Conservation (phyloP, 148 eudicot genomes). For the Cornus suecica region DNA sequence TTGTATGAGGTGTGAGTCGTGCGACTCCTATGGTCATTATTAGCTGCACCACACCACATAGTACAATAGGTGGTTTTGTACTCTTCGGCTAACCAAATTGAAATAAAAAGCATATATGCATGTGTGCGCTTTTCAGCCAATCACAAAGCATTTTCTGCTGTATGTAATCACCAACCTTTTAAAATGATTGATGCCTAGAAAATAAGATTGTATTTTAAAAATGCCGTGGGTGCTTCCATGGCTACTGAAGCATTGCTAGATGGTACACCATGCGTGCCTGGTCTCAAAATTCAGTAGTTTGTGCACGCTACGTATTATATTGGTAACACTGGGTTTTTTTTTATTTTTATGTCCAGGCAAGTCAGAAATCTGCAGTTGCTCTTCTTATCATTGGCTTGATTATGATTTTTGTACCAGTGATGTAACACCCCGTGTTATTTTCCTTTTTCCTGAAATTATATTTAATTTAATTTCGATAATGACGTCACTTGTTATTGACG, state of each 20-base stretch:
- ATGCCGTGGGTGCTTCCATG: no score
- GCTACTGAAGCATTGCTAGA: no score
- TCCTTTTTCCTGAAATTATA: no score
- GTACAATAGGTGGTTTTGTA: background rate
- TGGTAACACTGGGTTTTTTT: background rate
- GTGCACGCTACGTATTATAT: background rate
- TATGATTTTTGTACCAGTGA: conserved; percentile 52
- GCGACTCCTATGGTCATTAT: no score
- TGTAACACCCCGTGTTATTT: no score
- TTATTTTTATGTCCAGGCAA: conserved; percentile 49
- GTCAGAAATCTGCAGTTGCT: conserved; percentile 52
- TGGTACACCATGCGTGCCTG: background rate
- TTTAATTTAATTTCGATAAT: no score
- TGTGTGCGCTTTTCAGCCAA: background rate
- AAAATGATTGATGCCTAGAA: background rate
- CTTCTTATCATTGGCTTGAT: conserved; percentile 47
- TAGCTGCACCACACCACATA: background rate
- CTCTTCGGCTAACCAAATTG: background rate
- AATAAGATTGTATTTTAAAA: background rate
- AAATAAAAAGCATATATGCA: background rate
- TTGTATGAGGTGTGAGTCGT: background rate
- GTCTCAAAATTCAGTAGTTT: background rate
- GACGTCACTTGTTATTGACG: no score
- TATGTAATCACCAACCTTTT: no score
- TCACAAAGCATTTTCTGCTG: background rate